These are phyloP conservation scores for Anacardium occidentale DNA, from an alignment of 345 rosid species.

Conservation along the genomic window DNA sequence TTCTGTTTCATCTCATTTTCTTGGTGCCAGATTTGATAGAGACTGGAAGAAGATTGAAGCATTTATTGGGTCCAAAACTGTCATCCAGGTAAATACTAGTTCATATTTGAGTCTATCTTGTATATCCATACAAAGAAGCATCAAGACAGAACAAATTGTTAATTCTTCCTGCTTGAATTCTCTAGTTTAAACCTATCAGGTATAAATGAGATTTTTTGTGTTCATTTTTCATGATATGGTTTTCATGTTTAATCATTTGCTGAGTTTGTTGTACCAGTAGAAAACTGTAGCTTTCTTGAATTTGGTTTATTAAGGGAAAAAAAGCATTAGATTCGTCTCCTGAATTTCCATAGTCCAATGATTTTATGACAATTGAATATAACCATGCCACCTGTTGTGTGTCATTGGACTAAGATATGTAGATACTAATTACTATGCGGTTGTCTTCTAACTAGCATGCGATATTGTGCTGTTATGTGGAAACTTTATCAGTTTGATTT, in stretches of 20 bases:
- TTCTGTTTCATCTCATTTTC: constrained; percentile 2
- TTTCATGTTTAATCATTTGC: constrained; percentile 1
- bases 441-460: background rate
- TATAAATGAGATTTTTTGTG: background rate
- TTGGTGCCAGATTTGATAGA: constrained; percentile 68
- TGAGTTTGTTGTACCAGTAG: background rate
- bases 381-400: background rate
- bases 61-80: constrained; percentile 89
- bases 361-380: constrained; percentile 8
- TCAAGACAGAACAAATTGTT: background rate
- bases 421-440: background rate
- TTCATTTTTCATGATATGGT: background rate
- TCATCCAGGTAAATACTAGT: constrained; percentile 64
- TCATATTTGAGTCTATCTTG: background rate
- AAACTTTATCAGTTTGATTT: background rate
- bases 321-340: background rate
- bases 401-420: background rate
- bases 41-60: constrained; percentile 99
- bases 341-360: background rate
- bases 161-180: background rate
- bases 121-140: background rate
- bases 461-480: background rate
- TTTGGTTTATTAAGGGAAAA: background rate
- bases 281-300: background rate
- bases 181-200: background rate